Evolutionary conservation across 2,329 filamentous ascomycete genomes (phyloP).

Genomic region (Phialophora chinensis): DNA sequence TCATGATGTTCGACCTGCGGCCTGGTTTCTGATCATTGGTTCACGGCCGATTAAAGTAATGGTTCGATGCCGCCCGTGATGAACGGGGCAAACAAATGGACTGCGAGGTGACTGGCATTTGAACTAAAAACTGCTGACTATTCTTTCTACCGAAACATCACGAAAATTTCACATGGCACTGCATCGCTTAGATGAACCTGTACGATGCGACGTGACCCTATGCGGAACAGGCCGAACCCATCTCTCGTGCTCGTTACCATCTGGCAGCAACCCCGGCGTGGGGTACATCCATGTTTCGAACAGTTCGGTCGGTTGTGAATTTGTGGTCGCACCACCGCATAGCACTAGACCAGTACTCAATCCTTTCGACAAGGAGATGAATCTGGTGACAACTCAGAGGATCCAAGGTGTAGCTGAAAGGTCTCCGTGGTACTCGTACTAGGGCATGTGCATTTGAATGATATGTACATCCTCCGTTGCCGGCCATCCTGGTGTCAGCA

Average conservation of each 20-base stretch:
- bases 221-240: not conserved
- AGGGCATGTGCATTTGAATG: not conserved
- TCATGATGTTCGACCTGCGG: not conserved
- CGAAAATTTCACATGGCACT: constrained; percentile 13
- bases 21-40: constrained; percentile 3
- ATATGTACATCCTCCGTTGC: not conserved
- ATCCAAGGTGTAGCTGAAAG: not conserved
- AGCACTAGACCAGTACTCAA: not conserved
- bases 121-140: constrained; percentile 2
- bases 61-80: not conserved
- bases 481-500: not conserved
- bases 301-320: not conserved
- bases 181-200: constrained; percentile 14
- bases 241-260: constrained; percentile 9
- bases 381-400: not conserved
- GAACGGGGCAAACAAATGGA: constrained; percentile 5
- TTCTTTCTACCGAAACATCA: not conserved
- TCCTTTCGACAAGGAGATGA: not conserved
- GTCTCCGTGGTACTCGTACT: not conserved
- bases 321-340: not conserved
- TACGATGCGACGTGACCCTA: constrained; percentile 14
- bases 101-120: constrained; percentile 6
- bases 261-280: constrained; percentile 14
- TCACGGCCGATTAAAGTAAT: not conserved
- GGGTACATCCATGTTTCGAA: constrained; percentile 9